A percentile compares a stretch with the other conserved stretches of the same genome.
These are phyloP conservation scores for Sanghuangporus baumii DNA, from an alignment of 1,284 basidiomycete species.

Conservation along the genomic window DNA sequence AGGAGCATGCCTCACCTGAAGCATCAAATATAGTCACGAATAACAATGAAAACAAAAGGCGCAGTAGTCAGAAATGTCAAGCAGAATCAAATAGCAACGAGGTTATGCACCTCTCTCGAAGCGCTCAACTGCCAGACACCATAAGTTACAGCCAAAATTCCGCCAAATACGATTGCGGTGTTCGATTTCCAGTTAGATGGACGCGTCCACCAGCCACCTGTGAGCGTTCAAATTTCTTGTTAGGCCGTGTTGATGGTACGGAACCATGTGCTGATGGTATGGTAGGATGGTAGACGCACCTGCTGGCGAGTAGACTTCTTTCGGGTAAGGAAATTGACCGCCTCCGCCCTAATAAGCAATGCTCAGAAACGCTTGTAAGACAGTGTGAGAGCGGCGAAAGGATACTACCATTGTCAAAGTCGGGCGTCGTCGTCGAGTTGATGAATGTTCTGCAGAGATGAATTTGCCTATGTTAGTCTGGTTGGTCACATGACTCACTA, in stretches of 20 bases:
- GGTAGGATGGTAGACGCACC: constrained; percentile 18
- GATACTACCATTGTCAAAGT: not conserved
- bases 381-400: not conserved
- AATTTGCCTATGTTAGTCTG: no score
- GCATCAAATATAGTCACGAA: not conserved
- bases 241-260: no score
- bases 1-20: constrained; percentile 29
- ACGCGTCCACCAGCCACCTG: constrained; percentile 73
- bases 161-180: constrained; percentile 53
- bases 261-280: not conserved
- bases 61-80: not conserved
- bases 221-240: not conserved
- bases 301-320: constrained; percentile 29
- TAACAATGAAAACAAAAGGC: not conserved
- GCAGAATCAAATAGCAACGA: constrained; percentile 18
- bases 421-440: not conserved
- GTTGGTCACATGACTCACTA: no score
- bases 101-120: constrained; percentile 47
- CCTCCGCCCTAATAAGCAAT: constrained; percentile 25
- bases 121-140: constrained; percentile 58
- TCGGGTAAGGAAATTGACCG: constrained; percentile 27
- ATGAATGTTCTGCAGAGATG: no score
- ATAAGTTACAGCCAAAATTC: constrained; percentile 53
- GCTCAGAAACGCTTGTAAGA: not conserved
- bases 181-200: constrained; percentile 68